Conservation (phyloP, 176 grass and related monocot genomes). For the Rhynchospora pubera region DNA sequence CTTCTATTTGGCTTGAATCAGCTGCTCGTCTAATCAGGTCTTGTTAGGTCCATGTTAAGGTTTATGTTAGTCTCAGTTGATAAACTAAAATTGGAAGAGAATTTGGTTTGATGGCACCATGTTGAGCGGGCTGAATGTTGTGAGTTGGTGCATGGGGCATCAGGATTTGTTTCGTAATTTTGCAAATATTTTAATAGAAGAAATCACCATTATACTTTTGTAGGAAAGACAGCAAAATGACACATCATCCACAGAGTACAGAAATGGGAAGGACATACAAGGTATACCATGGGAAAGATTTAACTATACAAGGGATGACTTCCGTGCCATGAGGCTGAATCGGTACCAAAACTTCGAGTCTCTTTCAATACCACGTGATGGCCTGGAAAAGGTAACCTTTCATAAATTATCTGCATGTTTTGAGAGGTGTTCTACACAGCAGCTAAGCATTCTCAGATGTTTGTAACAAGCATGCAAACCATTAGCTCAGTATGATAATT, state of each 20-base stretch:
- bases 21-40: not conserved
- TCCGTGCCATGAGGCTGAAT: constrained; percentile 30
- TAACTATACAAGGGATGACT: constrained; percentile 30
- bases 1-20: not conserved
- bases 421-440: not conserved
- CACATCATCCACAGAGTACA: constrained; percentile 31
- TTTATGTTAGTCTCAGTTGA: too few species aligned
- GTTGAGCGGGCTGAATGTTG: too few species aligned
- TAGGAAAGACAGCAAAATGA: constrained; percentile 30
- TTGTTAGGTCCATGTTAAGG: not conserved
- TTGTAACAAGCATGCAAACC: not conserved
- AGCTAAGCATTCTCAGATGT: not conserved
- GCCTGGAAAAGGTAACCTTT: constrained; percentile 26
- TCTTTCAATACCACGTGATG: constrained; percentile 13
- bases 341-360: constrained; percentile 36
- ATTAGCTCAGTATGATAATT: not conserved
- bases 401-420: not conserved
- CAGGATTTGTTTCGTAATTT: too few species aligned
- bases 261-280: constrained; percentile 45
- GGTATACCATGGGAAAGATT: constrained; percentile 45
- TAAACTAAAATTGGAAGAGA: too few species aligned
- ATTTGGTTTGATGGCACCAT: too few species aligned
- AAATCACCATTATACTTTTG: not conserved
- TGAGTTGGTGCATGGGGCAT: too few species aligned
- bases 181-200: too few species aligned